A percentile compares a stretch with the other conserved stretches of the same genome.
phyloP scores from a whole-genome alignment of 495 filamentous ascomycete genomes.

The Aeminium ludgeri region DNA sequence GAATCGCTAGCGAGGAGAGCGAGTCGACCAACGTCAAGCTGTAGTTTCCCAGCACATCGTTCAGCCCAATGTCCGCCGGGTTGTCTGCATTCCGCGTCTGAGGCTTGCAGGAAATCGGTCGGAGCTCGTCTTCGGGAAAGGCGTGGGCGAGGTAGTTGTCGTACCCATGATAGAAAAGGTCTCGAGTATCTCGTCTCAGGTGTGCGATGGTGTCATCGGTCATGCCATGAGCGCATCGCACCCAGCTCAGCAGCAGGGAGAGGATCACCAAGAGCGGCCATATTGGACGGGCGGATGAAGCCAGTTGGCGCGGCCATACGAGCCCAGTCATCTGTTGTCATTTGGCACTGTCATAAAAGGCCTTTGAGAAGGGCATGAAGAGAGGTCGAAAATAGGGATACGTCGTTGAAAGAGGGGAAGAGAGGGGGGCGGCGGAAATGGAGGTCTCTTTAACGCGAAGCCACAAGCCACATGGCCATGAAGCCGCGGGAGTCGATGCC shows the following conservation, averaged over 20 bases:
- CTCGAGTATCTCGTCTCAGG: constrained; percentile 48
- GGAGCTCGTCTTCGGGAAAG: constrained; percentile 93
- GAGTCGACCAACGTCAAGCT: constrained; percentile 91
- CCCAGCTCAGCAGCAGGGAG: constrained; percentile 1
- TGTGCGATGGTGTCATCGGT: constrained; percentile 20
- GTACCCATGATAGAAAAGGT: constrained; percentile 95
- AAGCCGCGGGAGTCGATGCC: background rate
- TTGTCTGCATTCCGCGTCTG: constrained; percentile 67
- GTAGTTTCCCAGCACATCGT: constrained; percentile 94
- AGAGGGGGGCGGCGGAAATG: too few species aligned
- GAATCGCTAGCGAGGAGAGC: constrained; percentile 77
- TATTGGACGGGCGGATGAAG: too few species aligned
- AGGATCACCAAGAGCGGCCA: constrained; percentile 3
- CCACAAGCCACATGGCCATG: constrained; percentile 2
- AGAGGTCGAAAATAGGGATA: too few species aligned
- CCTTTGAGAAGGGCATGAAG: too few species aligned
- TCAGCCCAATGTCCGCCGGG: constrained; percentile 68
- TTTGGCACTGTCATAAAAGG: too few species aligned
- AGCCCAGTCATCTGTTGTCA: constrained; percentile 1
- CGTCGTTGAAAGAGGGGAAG: too few species aligned
- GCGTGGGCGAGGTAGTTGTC: constrained; percentile 87
- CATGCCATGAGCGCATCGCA: constrained; percentile 20
- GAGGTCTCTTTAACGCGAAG: too few species aligned
- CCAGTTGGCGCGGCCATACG: constrained; percentile 1
- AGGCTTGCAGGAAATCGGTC: constrained; percentile 70